phyloP scores from a whole-genome alignment of 169 alveolate genomes.

The Eimeria brunetti region DNA sequence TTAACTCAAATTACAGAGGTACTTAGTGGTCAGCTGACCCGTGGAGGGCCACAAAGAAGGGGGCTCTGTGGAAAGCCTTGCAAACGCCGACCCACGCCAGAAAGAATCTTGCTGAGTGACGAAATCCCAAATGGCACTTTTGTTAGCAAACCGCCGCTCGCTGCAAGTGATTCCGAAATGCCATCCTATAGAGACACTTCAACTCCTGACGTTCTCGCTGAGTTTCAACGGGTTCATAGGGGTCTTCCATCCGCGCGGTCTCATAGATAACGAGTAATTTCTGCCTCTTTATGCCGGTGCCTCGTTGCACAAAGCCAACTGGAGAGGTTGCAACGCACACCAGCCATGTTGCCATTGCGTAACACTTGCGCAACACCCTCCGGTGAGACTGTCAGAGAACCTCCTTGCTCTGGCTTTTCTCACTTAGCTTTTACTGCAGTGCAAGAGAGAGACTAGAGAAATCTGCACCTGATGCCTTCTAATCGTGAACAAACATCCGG shows the following conservation, averaged over 20 bases:
- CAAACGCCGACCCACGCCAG: not conserved
- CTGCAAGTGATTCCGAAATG: not conserved
- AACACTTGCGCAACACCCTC: too few relatives aligned
- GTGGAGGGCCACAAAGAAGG: not conserved
- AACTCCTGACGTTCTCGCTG: not conserved
- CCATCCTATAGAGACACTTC: not conserved
- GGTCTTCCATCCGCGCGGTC: not conserved
- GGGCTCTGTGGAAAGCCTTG: not conserved
- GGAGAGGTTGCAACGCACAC: not conserved
- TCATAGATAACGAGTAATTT: not conserved
- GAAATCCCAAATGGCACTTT: not conserved
- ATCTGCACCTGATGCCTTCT: not conserved
- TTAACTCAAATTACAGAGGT: not conserved
- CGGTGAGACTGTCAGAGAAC: too few relatives aligned
- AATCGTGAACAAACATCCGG: not conserved
- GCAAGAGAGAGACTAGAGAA: not conserved
- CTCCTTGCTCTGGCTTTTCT: too few relatives aligned
- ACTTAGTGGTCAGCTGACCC: not conserved
- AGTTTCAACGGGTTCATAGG: too few relatives aligned
- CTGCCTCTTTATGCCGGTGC: not conserved
- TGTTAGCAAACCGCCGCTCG: not conserved
- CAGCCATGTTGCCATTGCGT: too few relatives aligned
- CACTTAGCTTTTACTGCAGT: not conserved
- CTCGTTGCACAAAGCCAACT: not conserved
- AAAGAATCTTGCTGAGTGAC: not conserved